Evolutionary conservation across 2,329 filamentous ascomycete species (phyloP), one percentile per base, ranked within the genome.

Genomic region (Cladophialophora yegresii): DNA sequence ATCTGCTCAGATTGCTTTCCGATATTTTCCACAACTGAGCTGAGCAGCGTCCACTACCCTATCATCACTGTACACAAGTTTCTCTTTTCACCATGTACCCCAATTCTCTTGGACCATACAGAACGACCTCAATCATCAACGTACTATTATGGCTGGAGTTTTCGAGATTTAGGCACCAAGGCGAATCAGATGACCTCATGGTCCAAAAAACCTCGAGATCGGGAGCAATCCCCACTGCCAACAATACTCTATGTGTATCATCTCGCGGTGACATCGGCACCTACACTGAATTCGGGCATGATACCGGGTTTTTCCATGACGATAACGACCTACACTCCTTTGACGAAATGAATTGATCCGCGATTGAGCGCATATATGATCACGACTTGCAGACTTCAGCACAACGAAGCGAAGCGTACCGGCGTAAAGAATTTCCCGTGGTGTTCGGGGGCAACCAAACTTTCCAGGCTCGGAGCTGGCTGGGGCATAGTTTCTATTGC

Each of bases 1-100:
- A 74, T 51, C 76, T 82, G 67, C 73, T 81, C 72, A 77, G 75
- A 62, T 77, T 80, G 67, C 73, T 81, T 61, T 76, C 77, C 56
- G 78, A 78, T 45, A 71, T 80, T 20, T 76, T 80, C 58, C 64
- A 58, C 61, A 57, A 40, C 58, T 68, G 59, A 68, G 55, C 33
- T 61, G 58, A 62, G 64, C 56, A 64, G 57, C 40, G 49, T 64
- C 32, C 62, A 58, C 56, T 47, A 53, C 45, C 32, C 30, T 53
- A 16, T 53, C 60, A 33, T 28, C 51, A 51, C n/a, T 64, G 55
- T 67, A 67, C 61, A 67, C 30, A 64, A 53, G 23, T 33, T 47
- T 55, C 36, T 23, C 40, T 30, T 50, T 30, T 33, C 51, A 20
- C 28, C 33, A 28, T 55, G 59, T 62, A 62, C 30, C 22, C 13